Evolutionary conservation across 2,329 filamentous ascomycete species (phyloP).

Genomic region (Aspergillus sojae): DNA sequence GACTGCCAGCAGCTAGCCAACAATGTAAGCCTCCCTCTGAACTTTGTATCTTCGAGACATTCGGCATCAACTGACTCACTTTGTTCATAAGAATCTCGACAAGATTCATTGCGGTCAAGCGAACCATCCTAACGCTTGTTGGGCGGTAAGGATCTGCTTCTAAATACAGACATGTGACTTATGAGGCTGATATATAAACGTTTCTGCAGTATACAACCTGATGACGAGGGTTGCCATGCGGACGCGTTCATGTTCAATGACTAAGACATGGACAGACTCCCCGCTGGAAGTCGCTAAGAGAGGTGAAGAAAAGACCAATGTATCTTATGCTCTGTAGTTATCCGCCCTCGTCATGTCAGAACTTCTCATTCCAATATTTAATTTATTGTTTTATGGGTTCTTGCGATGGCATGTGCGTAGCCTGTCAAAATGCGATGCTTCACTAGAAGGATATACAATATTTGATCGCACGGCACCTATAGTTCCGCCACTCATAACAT

Average conservation of each 20-base stretch:
- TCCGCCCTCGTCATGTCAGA: no score
- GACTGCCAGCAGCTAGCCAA: background rate
- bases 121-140: background rate
- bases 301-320: background rate
- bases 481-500: no score
- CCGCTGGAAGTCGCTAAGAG: background rate
- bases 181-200: background rate
- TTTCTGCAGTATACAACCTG: background rate
- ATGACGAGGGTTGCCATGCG: background rate
- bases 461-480: no score
- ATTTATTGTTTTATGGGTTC: no score
- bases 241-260: background rate
- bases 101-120: background rate
- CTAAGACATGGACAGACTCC: background rate
- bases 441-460: no score
- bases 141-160: background rate
- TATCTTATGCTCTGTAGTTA: background rate
- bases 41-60: no score
- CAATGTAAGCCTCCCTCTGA: fast-evolving
- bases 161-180: background rate
- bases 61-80: background rate
- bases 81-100: background rate
- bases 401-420: background rate
- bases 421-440: background rate
- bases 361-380: no score